Conservation (phyloP, 805 yeast species). For the Ogataea paradorogensis region DNA sequence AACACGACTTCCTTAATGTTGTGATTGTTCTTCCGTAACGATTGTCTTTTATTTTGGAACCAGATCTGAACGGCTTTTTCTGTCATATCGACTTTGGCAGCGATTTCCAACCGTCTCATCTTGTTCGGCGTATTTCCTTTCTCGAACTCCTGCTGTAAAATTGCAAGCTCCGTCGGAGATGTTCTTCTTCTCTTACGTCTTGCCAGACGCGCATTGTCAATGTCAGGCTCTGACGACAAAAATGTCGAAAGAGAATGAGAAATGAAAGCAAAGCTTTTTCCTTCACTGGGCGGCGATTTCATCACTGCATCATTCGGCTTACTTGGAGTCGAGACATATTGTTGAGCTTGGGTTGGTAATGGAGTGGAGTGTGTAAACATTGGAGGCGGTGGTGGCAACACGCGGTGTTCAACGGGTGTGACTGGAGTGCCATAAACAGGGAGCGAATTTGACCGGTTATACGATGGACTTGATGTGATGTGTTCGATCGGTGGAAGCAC, state of each 20-base stretch:
- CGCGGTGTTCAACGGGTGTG: conserved; percentile 21
- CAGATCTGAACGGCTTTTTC: conserved; percentile 97
- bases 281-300: conserved; percentile 23
- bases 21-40: conserved; percentile 49
- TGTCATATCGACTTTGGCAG: conserved; percentile 82
- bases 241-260: conserved; percentile 90
- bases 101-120: conserved; percentile 71
- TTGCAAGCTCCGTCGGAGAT: conserved; percentile 77
- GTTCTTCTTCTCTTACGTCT: conserved; percentile 96
- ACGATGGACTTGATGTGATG: conserved; percentile 26
- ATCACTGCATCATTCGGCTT: conserved; percentile 8
- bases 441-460: conserved; percentile 24
- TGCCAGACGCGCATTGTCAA: conserved; percentile 89
- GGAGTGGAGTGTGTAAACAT: conserved; percentile 23
- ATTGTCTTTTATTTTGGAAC: conserved; percentile 95
- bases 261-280: conserved; percentile 74
- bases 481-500: conserved; percentile 27
- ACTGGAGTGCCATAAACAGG: conserved; percentile 16
- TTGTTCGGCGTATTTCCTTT: conserved; percentile 80
- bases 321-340: conserved; percentile 6
- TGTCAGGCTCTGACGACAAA: conserved; percentile 75
- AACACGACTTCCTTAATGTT: conserved; percentile 31
- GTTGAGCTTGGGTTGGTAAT: conserved; percentile 14
- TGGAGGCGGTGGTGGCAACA: conserved; percentile 24
- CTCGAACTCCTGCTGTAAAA: conserved; percentile 77